A percentile compares a stretch with the other conserved stretches of the same genome.
Conservation (phyloP, 257 asterid species). For the Phtheirospermum japonicum region DNA sequence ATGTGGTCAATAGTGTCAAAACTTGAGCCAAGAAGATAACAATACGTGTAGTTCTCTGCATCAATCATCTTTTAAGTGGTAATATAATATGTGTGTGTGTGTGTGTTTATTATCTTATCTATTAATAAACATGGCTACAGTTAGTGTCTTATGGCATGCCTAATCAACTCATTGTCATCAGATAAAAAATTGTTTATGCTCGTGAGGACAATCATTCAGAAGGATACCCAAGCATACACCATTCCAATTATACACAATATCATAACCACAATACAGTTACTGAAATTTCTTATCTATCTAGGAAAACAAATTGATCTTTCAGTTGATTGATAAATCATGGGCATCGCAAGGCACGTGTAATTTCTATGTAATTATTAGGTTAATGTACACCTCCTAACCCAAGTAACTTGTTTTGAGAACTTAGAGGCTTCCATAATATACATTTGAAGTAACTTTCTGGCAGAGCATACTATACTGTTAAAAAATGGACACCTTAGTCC, state of each 20-base stretch:
- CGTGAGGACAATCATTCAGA: not conserved
- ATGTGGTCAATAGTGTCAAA: not conserved
- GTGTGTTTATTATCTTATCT: not conserved
- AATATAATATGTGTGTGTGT: not conserved
- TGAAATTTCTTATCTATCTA: slow-evolving; percentile 1
- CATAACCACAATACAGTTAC: not conserved
- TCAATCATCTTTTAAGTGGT: slow-evolving; percentile 4
- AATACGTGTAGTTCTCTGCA: not conserved
- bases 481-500: slow-evolving; percentile 63
- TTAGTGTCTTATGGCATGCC: no score
- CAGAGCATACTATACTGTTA: slow-evolving; percentile 10
- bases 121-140: not conserved
- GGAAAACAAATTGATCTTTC: not conserved
- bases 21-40: slow-evolving; percentile 20
- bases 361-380: not conserved
- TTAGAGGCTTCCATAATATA: not conserved
- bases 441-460: slow-evolving; percentile 14
- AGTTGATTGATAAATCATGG: not conserved
- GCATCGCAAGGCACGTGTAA: not conserved
- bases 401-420: slow-evolving; percentile 7
- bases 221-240: not conserved
- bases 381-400: not conserved
- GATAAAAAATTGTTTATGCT: no score
- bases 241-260: not conserved
- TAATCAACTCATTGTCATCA: no score